Base-by-base conservation (phyloP, 1,284 basidiomycete genomes). In the Rhizopogon hawkerae region DNA sequence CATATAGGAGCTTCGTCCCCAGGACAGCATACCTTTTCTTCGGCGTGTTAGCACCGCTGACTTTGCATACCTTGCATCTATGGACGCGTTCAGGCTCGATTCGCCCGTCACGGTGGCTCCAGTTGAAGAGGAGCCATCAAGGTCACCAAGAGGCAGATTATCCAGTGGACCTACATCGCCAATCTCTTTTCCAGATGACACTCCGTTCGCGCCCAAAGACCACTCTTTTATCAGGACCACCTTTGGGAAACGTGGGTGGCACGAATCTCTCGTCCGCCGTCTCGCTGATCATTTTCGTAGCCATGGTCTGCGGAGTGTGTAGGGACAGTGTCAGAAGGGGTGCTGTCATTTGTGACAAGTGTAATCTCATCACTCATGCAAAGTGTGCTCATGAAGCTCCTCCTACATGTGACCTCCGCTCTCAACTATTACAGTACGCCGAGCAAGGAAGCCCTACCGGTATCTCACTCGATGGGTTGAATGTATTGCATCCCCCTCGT, bases 11-110 rank as follows among this genome's bases (percentile, higher is more conserved):
- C 68, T 92, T 18, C 85, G 89, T 16, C 86, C 86, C 34, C 89
- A 96, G 64, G 94, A 97, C 60, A 93, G 89, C 58, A 89, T 97
- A 34, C 93, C 93, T 3, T 96, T 95, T 74, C 73, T 95, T 18
- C 84, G 90, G 14, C 83, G 93, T 3, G 86, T 95, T 62, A 94
- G 89, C 63, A 76, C 83, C 52, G 92, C 78, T 24, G 85, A 87
- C 43, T 75, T 72, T 38, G 70, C 77, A 44, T 76, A 77, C 56
- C 69, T 85, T 8, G 73, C 67, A 51, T 51, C 77, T 56, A 60
- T 82, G 43, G 81, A 85, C 46, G 67, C 72, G 57, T 69, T 74
- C 1, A 63, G 60, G 21, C 38, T 48, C 16, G 79, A 80, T 21
- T 64, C 69, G 1, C 70, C 75, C 3, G 58, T 67, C 3, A 69